Evolutionary conservation across 2,329 filamentous ascomycete species (phyloP).

Genomic region (Colletotrichum ledebouriae): DNA sequence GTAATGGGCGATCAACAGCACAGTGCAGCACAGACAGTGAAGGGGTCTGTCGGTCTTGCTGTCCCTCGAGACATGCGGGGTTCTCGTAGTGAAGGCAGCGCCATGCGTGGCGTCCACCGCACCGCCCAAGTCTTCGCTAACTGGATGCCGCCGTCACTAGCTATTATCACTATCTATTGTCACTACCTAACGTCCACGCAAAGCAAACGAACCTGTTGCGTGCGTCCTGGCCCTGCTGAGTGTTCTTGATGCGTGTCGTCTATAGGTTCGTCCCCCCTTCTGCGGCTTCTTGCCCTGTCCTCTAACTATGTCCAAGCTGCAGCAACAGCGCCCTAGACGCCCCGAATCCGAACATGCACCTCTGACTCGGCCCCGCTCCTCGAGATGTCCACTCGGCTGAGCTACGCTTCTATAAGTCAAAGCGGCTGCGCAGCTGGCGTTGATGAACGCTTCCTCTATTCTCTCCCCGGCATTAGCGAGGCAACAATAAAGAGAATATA

Average conservation of each 20-base stretch:
- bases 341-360: not conserved
- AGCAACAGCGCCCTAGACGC: not conserved
- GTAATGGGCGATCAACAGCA: too few relatives aligned
- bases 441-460: not conserved
- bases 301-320: not conserved
- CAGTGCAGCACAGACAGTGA: too few relatives aligned
- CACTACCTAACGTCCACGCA: too few relatives aligned
- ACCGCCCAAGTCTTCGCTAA: too few relatives aligned
- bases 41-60: too few relatives aligned
- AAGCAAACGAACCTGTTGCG: too few relatives aligned
- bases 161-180: too few relatives aligned
- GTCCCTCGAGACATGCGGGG: too few relatives aligned
- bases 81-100: too few relatives aligned
- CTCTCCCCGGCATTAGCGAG: not conserved
- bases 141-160: too few relatives aligned
- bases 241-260: not conserved
- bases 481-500: not conserved
- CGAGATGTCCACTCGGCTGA: not conserved
- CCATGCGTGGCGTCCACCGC: too few relatives aligned
- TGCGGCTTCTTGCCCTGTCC: not conserved
- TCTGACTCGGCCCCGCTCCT: not conserved
- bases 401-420: not conserved
- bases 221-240: not conserved
- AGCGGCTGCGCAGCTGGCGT: not conserved
- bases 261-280: not conserved